A percentile compares a stretch with the other conserved stretches of the same genome.
These are phyloP conservation scores for Protomyces inundatus DNA, from an alignment of 1,139 yeast genomes.

Conservation along the genomic window DNA sequence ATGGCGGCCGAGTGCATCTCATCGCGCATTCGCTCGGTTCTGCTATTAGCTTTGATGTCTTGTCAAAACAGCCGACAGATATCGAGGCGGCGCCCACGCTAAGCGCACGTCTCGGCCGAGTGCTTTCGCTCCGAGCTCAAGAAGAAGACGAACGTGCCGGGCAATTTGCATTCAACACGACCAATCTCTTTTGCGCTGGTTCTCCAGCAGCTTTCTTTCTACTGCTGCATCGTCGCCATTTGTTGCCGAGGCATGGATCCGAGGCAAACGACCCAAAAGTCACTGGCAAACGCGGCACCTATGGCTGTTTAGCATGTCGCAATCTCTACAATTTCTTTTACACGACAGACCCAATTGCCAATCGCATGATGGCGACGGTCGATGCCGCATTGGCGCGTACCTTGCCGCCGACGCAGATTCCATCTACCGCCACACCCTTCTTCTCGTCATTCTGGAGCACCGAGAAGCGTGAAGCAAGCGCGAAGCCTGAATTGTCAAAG, in stretches of 20 bases:
- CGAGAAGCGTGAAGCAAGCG: background rate
- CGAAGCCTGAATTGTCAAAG: background rate
- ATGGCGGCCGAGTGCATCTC: constrained; percentile 55
- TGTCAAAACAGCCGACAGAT: constrained; percentile 52
- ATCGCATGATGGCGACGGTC: constrained; percentile 41
- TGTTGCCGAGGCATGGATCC: constrained; percentile 32
- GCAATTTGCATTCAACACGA: constrained; percentile 58
- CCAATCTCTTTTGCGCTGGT: constrained; percentile 73
- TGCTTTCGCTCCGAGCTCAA: constrained; percentile 4
- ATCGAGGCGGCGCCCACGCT: constrained; percentile 27
- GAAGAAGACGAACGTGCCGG: background rate
- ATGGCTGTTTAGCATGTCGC: constrained; percentile 43
- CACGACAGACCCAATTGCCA: constrained; percentile 44
- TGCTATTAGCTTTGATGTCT: constrained; percentile 72
- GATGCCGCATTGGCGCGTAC: constrained; percentile 36
- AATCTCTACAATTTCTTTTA: constrained; percentile 43
- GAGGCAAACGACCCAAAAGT: constrained; percentile 9
- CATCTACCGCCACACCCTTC: constrained; percentile 27
- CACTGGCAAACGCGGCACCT: constrained; percentile 27
- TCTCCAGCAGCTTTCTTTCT: constrained; percentile 82
- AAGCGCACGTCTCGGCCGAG: constrained; percentile 26
- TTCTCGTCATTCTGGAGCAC: constrained; percentile 12
- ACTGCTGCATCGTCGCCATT: constrained; percentile 34
- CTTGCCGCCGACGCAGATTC: constrained; percentile 36
- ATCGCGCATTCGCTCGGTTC: constrained; percentile 92